Percentiles rank a stretch among this genome's conserved stretches.
phyloP scores from a whole-genome alignment of 1,284 basidiomycete species.

The Uromyces viciae-fabae region DNA sequence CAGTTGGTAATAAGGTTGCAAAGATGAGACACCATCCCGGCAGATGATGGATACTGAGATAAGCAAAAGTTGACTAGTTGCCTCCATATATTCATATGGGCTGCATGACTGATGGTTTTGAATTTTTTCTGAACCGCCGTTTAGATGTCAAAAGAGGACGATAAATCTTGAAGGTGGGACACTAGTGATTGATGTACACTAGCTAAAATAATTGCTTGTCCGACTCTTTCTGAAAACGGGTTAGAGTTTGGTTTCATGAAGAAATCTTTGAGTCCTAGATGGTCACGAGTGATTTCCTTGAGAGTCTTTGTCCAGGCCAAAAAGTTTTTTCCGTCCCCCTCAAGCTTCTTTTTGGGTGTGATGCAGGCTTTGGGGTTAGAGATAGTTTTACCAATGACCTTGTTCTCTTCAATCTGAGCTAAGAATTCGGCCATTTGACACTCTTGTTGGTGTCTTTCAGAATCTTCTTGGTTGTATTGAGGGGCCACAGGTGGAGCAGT shows the following conservation, averaged over 20 bases:
- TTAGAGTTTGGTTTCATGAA: not conserved
- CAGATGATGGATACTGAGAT: not conserved
- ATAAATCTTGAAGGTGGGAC: not conserved
- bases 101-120: not conserved
- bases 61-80: not conserved
- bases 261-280: not conserved
- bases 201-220: not conserved
- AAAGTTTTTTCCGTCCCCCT: not conserved
- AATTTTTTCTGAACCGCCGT: not conserved
- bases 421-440: too few relatives aligned
- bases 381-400: too few relatives aligned
- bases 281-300: not conserved
- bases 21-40: too few relatives aligned
- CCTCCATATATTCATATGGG: not conserved
- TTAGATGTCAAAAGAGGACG: not conserved
- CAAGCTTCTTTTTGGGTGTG: too few relatives aligned
- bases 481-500: too few relatives aligned
- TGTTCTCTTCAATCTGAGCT: too few relatives aligned
- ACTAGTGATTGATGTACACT: not conserved
- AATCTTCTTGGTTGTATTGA: too few relatives aligned
- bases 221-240: not conserved
- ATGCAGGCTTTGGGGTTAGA: too few relatives aligned
- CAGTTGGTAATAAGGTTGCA: too few relatives aligned
- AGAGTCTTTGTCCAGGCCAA: not conserved
- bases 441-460: too few relatives aligned